Evolutionary conservation across 106 monocot genomes (phyloP).

Genomic region (Dendrobium nobile): DNA sequence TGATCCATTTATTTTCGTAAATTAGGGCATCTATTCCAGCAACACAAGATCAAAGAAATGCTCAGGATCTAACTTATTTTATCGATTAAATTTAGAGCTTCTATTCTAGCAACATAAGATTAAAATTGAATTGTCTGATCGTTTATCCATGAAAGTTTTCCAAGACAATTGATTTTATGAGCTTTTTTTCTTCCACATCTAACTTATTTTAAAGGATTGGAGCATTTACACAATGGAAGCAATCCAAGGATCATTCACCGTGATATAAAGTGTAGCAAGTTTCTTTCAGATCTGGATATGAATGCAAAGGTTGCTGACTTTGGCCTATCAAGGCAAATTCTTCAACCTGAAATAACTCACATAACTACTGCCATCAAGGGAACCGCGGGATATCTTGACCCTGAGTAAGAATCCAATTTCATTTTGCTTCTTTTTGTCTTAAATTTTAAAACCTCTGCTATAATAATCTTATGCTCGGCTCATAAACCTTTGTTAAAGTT

Average conservation of each 20-base stretch:
- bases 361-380: constrained; percentile 37
- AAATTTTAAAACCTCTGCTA: not conserved
- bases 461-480: not conserved
- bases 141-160: not conserved
- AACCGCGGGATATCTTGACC: constrained; percentile 41
- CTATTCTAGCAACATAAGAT: too few species aligned
- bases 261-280: constrained; percentile 44
- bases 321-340: constrained; percentile 29
- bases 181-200: not conserved
- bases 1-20: too few species aligned
- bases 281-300: constrained; percentile 32
- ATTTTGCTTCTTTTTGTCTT: not conserved
- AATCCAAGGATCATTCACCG: constrained; percentile 40
- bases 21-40: too few species aligned
- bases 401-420: constrained; percentile 21
- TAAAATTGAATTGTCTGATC: too few species aligned
- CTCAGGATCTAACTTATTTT: too few species aligned
- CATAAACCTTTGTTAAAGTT: not conserved
- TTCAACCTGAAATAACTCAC: constrained; percentile 26
- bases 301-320: constrained; percentile 42
- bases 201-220: constrained; percentile 18
- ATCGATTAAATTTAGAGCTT: too few species aligned
- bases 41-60: too few species aligned
- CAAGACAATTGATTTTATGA: not conserved
- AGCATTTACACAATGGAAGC: constrained; percentile 33